Base-by-base conservation (phyloP, 768 basidiomycete species). In the Hemileccinum rubropunctum region DNA sequence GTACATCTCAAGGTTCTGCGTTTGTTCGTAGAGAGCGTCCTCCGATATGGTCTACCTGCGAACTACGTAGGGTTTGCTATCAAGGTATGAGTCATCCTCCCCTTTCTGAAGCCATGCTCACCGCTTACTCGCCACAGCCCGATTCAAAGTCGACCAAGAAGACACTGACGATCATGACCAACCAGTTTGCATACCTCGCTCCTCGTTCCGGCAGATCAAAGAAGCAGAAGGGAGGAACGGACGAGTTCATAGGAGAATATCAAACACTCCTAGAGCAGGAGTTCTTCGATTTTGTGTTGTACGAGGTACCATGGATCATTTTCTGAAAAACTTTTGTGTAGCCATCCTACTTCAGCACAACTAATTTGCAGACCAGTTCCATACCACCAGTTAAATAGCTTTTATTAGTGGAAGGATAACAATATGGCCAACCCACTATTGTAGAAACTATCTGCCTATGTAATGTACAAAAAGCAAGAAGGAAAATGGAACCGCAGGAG, bases 221-320 rank as follows among this genome's bases (percentile, higher is more conserved):
- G 55, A 67, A 68, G 42, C 54, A 54, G 50, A 54, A 53, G 20
- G 61, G 60, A 1, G 71, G 68, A 7, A 73, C 71, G 38, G 84
- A 87, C 6, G 91, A 93, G 23, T 86, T 91, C 48, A 77, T 81
- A 13, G 95, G 94, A 56, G 95, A 99, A 68, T 99, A 89, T 67
- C 90, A 93, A 66, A 80, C 82, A 12, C 72, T 99, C 33, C 81
- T 99, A 77, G 97, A 99, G 63, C 89, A 95, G 66, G 95, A 99
- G 68, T 90, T 88, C 66, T 93, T 88, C 66, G 92, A 95, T 69
- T 99, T 98, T 61, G 91, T 98, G 20, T 65, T 95, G 63, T 95
- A 86, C 64, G 95, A 98, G 68, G 81, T 99, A 46, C 92, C 91
- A 28, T 93, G 89, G 88, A 88, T 97, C 58, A 72, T 86, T 34